Evolutionary conservation across 106 monocot genomes (phyloP).

Genomic region (Dendrobium officinale): DNA sequence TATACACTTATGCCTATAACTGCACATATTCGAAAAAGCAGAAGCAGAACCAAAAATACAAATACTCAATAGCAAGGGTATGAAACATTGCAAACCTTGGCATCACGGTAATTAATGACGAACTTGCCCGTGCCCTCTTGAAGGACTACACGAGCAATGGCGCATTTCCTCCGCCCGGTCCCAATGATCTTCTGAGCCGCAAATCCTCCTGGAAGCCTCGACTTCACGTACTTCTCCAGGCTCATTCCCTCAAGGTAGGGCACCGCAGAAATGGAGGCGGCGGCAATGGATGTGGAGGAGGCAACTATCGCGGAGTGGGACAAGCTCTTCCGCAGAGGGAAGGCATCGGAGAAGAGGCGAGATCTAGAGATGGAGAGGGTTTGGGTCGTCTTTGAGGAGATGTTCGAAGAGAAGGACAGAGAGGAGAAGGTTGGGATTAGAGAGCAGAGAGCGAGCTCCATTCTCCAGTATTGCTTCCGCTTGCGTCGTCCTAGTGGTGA

Average conservation of each 20-base stretch:
- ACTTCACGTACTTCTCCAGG: slow-evolving; percentile 84
- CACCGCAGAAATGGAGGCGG: background rate
- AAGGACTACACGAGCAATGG: slow-evolving; percentile 85
- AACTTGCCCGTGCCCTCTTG: slow-evolving; percentile 88
- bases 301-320: slow-evolving; percentile 12
- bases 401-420: slow-evolving; percentile 43
- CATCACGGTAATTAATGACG: slow-evolving; percentile 84
- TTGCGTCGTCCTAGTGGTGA: background rate
- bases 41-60: no score
- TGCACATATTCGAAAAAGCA: no score
- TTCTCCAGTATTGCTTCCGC: background rate
- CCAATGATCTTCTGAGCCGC: slow-evolving; percentile 84
- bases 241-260: slow-evolving; percentile 34
- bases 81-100: slow-evolving; percentile 43
- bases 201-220: slow-evolving; percentile 84
- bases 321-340: background rate
- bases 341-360: background rate
- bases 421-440: slow-evolving; percentile 41
- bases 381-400: slow-evolving; percentile 19
- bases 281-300: slow-evolving; percentile 15
- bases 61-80: background rate
- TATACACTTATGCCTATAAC: no score
- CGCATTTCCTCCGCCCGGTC: slow-evolving; percentile 88
- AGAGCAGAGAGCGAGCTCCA: slow-evolving; percentile 7
- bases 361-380: slow-evolving; percentile 6